Conservation (phyloP, 2,329 filamentous ascomycete genomes). For the Trichoderma aggressivum region DNA sequence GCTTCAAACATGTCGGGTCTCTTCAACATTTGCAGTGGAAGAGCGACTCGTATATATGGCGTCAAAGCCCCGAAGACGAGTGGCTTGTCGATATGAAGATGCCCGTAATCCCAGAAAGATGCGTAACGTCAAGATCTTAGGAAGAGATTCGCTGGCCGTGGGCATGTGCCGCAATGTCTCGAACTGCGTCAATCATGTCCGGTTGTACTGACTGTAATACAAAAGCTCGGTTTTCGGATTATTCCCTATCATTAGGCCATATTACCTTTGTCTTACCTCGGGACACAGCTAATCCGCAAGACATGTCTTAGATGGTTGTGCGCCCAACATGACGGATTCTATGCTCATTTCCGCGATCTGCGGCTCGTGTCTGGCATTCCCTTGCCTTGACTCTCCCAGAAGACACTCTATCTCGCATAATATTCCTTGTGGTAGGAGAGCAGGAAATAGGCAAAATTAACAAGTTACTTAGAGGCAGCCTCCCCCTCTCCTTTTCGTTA, state of each 20-base stretch:
- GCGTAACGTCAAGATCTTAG: neutral
- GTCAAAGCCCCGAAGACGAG: neutral
- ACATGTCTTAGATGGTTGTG: neutral
- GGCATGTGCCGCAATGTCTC: neutral
- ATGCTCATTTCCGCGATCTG: neutral
- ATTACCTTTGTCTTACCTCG: neutral
- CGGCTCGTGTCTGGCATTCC: neutral
- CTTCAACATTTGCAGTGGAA: neutral
- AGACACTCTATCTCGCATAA: neutral
- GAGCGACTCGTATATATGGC: rapidly evolving
- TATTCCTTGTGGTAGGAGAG: neutral
- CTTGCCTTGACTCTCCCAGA: neutral
- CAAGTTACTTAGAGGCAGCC: neutral
- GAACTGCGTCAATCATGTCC: neutral
- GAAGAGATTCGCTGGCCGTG: neutral
- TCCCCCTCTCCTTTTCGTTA: neutral
- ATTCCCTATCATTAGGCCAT: neutral
- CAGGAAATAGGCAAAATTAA: neutral
- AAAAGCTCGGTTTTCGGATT: neutral
- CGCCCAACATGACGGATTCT: neutral
- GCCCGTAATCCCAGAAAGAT: neutral
- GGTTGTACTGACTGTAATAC: neutral
- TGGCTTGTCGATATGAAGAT: neutral
- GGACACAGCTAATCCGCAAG: neutral
- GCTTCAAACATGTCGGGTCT: constrained; percentile 14